Conservation (phyloP, 2,329 filamentous ascomycete species). For the Verticillium zaregamsianum region DNA sequence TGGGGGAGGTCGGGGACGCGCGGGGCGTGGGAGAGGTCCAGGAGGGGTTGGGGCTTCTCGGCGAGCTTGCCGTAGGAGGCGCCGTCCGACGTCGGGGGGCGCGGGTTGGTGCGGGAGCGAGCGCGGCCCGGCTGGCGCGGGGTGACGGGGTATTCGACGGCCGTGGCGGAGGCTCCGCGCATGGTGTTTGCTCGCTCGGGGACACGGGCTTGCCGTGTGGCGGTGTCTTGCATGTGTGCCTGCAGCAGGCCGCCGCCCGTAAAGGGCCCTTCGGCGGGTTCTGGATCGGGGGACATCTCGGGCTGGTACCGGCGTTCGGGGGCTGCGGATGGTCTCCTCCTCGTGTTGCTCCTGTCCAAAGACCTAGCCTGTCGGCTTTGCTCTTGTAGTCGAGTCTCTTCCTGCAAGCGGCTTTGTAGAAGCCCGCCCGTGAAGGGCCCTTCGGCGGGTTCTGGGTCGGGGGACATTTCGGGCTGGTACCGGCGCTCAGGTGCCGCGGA, state of each 20-base stretch:
- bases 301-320: not conserved
- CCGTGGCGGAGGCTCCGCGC: slow-evolving; percentile 11
- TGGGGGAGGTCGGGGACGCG: slow-evolving; percentile 61
- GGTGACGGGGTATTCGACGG: not conserved
- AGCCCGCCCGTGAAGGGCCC: slow-evolving; percentile 9
- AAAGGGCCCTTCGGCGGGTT: slow-evolving; percentile 11
- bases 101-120: slow-evolving; percentile 21
- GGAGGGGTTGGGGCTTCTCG: slow-evolving; percentile 52
- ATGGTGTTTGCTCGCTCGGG: slow-evolving; percentile 3
- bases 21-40: slow-evolving; percentile 59
- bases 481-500: not conserved
- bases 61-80: slow-evolving; percentile 18
- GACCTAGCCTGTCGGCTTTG: not conserved
- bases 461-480: not conserved
- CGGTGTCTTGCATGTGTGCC: slow-evolving; percentile 1
- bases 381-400: not conserved
- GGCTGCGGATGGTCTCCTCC: not conserved
- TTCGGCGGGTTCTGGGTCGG: slow-evolving; percentile 21
- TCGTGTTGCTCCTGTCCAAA: slow-evolving; percentile 9
- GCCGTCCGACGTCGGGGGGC: slow-evolving; percentile 11
- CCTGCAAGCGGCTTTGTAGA: not conserved
- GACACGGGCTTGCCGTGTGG: slow-evolving; percentile 6
- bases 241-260: slow-evolving; percentile 7
- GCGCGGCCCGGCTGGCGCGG: slow-evolving; percentile 5
- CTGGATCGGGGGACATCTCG: slow-evolving; percentile 22